These are phyloP conservation scores for Hypoxylon fragiforme DNA, from an alignment of 495 filamentous ascomycete genomes.

Conservation along the genomic window DNA sequence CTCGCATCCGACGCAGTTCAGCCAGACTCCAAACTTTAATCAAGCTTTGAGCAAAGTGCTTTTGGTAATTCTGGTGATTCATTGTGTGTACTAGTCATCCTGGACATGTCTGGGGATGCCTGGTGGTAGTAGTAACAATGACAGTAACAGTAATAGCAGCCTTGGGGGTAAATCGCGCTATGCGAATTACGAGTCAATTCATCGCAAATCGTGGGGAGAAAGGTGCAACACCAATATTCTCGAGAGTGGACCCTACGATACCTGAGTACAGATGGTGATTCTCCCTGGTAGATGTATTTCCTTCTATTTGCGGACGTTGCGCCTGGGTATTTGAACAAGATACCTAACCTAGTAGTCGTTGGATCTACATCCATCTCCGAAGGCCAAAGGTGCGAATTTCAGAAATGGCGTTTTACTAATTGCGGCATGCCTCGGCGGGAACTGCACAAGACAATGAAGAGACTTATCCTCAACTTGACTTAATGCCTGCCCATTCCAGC, in stretches of 20 bases:
- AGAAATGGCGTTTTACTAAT: too few species aligned
- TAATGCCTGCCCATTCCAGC: constrained; percentile 2
- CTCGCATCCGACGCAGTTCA: neutral
- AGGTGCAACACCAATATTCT: too few species aligned
- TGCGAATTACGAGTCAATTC: constrained; percentile 1
- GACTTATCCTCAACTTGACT: constrained; percentile 6
- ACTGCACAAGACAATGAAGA: constrained; percentile 1
- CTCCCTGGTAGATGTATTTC: neutral
- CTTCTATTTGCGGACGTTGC: too few species aligned
- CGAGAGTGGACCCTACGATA: neutral
- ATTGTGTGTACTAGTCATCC: neutral
- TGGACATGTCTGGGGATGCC: too few species aligned
- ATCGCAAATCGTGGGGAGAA: neutral
- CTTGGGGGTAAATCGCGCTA: neutral
- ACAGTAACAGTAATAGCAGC: too few species aligned
- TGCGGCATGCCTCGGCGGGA: too few species aligned
- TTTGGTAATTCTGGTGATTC: constrained; percentile 1
- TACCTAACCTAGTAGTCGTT: too few species aligned
- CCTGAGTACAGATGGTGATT: too few species aligned
- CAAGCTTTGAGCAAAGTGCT: neutral
- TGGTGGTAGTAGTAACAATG: too few species aligned
- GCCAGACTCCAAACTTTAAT: neutral
- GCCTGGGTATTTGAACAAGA: too few species aligned
- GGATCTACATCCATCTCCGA: too few species aligned
- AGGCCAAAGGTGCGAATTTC: too few species aligned